Base-by-base conservation (phyloP, 305 asterid genomes). In the Solanum hybrid region DNA sequence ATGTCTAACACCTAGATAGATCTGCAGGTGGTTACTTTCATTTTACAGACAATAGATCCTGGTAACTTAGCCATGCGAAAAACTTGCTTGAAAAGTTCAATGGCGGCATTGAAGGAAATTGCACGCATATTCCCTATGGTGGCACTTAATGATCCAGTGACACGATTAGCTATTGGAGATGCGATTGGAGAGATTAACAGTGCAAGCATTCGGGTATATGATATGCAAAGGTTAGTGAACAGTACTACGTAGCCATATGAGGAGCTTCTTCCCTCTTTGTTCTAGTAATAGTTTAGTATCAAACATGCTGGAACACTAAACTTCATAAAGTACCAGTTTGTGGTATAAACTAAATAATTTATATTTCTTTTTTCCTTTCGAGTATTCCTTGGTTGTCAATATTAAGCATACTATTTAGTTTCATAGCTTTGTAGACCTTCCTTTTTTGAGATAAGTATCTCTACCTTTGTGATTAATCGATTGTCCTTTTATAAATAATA, bases 31-130 rank as follows among this genome's bases (percentile, higher is more conserved):
- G 96, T 94, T 91, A 90, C 93, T 93, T 97, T 96, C 93, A 91
- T 97, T 92, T 92, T 97, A 92, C 99, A 94, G 93, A 97, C 99
- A 88, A 96, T 97, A 98, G 99, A 97, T 94, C 98, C 97, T 73
- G 95, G 98, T 88, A 97, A 97, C 94, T 92, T 94, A 91, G 95
- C 94, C 91, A 95, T 97, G 99, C 96, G 98, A 80, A 96, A 90
- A 92, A 93, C 91, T 92, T 97, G 99, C 93, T 51, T 93, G 82
- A 95, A 93, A 91, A 95, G 95, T 93, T 93, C 98, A 89, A 94
- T 93, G 98, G 90, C 87, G 11, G 94, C 97, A 90, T 92, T 97
- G 95, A 94, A 94, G 95, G 99, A 97, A 91, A 92, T 96, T 78
- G 96, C 95, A 71, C 98, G 96, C 86, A 94, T 97, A 35, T 97